These are phyloP conservation scores for Oryza nivara DNA, from an alignment of 176 grass and related monocot species.

Conservation along the genomic window DNA sequence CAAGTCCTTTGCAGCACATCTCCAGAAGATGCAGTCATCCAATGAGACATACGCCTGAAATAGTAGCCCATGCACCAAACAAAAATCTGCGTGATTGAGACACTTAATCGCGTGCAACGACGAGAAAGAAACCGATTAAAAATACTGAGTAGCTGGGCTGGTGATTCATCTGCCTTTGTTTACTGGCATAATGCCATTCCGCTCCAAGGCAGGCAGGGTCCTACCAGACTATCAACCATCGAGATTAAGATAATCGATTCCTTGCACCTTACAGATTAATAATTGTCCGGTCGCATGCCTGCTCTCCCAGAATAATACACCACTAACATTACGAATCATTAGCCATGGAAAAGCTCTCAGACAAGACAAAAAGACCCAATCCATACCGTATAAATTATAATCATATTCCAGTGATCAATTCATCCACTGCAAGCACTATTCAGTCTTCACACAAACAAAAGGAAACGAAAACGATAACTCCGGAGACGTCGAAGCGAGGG, in stretches of 20 bases:
- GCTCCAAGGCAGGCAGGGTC: not conserved
- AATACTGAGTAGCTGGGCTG: not conserved
- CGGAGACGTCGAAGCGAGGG: not conserved
- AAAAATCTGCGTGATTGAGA: slow-evolving; percentile 24
- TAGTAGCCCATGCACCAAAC: not conserved
- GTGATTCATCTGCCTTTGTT: not conserved
- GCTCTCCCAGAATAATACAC: not conserved
- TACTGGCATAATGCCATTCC: not conserved
- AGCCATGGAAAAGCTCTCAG: not conserved
- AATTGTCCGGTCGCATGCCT: not conserved
- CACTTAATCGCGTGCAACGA: not conserved
- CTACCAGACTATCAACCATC: not conserved
- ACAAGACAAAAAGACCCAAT: not conserved
- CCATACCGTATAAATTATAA: not conserved
- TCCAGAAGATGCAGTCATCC: not conserved
- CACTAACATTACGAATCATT: not conserved
- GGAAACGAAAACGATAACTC: not conserved
- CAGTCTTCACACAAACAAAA: not conserved
- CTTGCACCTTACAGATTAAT: not conserved
- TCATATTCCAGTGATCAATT: not conserved
- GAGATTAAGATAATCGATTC: not conserved
- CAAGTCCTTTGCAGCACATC: not conserved
- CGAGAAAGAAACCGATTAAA: not conserved
- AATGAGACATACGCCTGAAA: not conserved
- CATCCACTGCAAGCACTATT: not conserved